Base-by-base conservation (phyloP, 352 stramenopile genomes). In the Phytopythium helicoides region DNA sequence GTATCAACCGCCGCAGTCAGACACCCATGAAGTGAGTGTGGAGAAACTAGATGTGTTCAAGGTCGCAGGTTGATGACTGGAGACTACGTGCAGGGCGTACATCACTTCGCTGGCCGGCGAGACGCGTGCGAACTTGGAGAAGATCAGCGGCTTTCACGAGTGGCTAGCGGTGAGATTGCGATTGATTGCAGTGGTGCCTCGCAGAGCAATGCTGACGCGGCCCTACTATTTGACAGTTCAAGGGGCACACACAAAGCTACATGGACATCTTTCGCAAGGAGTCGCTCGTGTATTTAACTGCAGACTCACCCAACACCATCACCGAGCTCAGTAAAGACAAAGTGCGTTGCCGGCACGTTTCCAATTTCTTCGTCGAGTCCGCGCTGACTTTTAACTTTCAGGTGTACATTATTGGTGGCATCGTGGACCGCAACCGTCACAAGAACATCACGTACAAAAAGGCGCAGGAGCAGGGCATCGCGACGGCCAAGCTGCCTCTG, bases 361-460 rank as follows among this genome's bases (percentile, higher is more conserved):
- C n/a, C n/a, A n/a, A n/a, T n/a, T n/a, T n/a, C n/a, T n/a, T n/a
- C n/a, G n/a, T n/a, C n/a, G n/a, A n/a, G n/a, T n/a, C n/a, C n/a
- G n/a, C n/a, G n/a, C n/a, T n/a, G n/a, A n/a, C n/a, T n/a, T n/a
- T n/a, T n/a, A n/a, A n/a, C n/a, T n/a, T n/a, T n/a, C n/a, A 97
- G 60, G 83, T 97, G 23, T 99, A 98, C 68, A 92, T 98, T 39
- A 99, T 99, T 64, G 96, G 96, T 16, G 96, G 96, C 19, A 99
- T 99, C 66, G 96, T 99, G 22, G 96, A 99, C 74, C 80, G 96
- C 47, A 99, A 98, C 66, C 85, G 96, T n/a, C 78, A 98, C n/a
- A 98, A 98, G 62, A 75, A 84, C 10, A 81, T 85, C 18, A 96
- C 95, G 12, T 95, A 97, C 52, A 67, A 97, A 46, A 96, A 97